Evolutionary conservation across 306 rosid species (phyloP).

Genomic region (Herpetospermum pedunculosum): DNA sequence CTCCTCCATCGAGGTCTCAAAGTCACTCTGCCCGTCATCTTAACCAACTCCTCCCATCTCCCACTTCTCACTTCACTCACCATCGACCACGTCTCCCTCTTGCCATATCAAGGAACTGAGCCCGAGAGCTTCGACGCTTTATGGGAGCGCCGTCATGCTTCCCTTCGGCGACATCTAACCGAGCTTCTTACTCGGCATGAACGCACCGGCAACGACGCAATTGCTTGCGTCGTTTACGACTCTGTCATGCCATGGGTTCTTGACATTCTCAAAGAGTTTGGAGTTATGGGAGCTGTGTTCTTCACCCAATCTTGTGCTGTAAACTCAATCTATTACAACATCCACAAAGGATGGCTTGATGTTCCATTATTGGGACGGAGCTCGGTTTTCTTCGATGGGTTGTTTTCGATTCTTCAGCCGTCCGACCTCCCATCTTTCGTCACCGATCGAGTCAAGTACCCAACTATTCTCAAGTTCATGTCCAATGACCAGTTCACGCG

Average conservation of each 20-base stretch:
- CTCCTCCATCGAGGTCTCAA: conserved; percentile 1
- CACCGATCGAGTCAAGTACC: background rate
- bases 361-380: background rate
- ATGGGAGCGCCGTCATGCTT: conserved; percentile 5
- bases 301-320: conserved; percentile 28
- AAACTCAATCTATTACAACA: conserved; percentile 15
- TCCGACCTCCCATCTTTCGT: background rate
- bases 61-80: background rate
- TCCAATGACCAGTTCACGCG: background rate
- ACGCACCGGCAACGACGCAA: background rate
- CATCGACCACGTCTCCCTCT: background rate
- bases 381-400: background rate
- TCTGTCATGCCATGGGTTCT: conserved; percentile 31
- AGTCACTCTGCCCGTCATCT: conserved; percentile 3
- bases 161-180: conserved; percentile 1
- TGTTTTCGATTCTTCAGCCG: background rate
- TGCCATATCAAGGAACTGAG: background rate
- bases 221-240: conserved; percentile 28
- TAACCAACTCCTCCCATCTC: background rate
- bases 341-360: background rate
- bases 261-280: conserved; percentile 22
- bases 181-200: background rate
- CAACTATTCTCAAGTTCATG: background rate
- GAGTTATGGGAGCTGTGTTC: conserved; percentile 19
- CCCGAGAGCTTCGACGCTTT: background rate